Percentiles rank a stretch among this genome's conserved stretches.
These are phyloP conservation scores for Penicillium chermesinum DNA, from an alignment of 495 filamentous ascomycete species.

Conservation along the genomic window DNA sequence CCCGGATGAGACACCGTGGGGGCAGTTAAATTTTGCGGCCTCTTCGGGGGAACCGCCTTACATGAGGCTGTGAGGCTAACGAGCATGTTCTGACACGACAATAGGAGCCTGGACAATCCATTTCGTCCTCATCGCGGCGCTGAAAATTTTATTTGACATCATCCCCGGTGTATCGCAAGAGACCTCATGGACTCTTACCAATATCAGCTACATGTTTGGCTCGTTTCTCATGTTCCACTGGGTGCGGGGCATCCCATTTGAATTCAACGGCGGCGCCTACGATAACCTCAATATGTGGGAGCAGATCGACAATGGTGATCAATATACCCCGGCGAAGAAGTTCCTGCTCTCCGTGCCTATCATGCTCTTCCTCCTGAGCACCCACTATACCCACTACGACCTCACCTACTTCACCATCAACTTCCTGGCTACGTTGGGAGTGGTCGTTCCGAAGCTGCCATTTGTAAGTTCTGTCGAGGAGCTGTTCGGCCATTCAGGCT, in stretches of 20 bases:
- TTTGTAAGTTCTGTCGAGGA: constrained; percentile 57
- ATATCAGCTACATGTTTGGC: constrained; percentile 98
- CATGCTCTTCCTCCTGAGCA: constrained; percentile 89
- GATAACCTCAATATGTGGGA: constrained; percentile 99
- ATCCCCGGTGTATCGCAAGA: constrained; percentile 93
- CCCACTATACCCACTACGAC: constrained; percentile 98
- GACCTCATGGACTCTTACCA: constrained; percentile 96
- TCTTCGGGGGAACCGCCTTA: neutral
- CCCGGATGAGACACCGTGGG: constrained; percentile 14
- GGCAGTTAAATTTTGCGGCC: neutral
- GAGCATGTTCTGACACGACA: constrained; percentile 6
- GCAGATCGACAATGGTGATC: constrained; percentile 98
- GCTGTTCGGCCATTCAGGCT: neutral
- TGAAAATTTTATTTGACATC: constrained; percentile 95
- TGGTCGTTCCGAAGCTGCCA: constrained; percentile 93
- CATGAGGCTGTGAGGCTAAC: constrained; percentile 8
- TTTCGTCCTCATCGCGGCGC: constrained; percentile 76
- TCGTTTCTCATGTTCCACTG: constrained; percentile 99
- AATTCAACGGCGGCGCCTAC: constrained; percentile 98
- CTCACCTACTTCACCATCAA: constrained; percentile 95
- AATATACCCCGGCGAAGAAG: constrained; percentile 98
- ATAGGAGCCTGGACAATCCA: constrained; percentile 97
- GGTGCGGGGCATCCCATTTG: constrained; percentile 95
- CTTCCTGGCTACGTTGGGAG: constrained; percentile 81
- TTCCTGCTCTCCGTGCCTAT: constrained; percentile 93